These are phyloP conservation scores for Candida sanyaensis DNA, from an alignment of 1,139 yeast genomes.

Conservation along the genomic window DNA sequence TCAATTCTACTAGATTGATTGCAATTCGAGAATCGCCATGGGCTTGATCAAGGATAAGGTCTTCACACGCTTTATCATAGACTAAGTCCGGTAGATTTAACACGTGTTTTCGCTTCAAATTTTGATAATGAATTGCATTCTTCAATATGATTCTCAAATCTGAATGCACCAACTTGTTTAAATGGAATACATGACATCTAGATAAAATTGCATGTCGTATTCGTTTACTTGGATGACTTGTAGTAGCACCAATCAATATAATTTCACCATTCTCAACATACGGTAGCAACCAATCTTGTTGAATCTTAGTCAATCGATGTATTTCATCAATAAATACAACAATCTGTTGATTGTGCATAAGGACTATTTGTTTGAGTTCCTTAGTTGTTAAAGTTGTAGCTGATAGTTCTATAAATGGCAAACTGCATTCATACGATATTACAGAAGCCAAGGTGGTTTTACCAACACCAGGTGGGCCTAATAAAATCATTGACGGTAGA, in stretches of 20 bases:
- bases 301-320: slow-evolving; percentile 40
- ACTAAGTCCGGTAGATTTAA: slow-evolving; percentile 12
- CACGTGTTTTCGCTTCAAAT: slow-evolving; percentile 23
- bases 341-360: slow-evolving; percentile 23
- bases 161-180: slow-evolving; percentile 19
- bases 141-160: slow-evolving; percentile 25
- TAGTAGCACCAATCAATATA: slow-evolving; percentile 50
- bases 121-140: slow-evolving; percentile 31
- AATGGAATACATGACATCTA: slow-evolving; percentile 40
- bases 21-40: slow-evolving; percentile 39
- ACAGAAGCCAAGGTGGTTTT: slow-evolving; percentile 47
- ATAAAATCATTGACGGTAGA: slow-evolving; percentile 45
- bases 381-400: slow-evolving; percentile 40
- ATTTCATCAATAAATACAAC: slow-evolving; percentile 48
- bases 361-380: slow-evolving; percentile 29
- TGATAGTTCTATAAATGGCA: slow-evolving; percentile 40
- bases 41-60: slow-evolving; percentile 19
- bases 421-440: slow-evolving; percentile 33
- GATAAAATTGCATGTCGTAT: slow-evolving; percentile 41
- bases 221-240: slow-evolving; percentile 31
- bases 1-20: slow-evolving; percentile 31
- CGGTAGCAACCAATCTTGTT: slow-evolving; percentile 46
- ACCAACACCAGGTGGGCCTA: slow-evolving; percentile 52
- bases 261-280: slow-evolving; percentile 42
- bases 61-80: slow-evolving; percentile 12